These are phyloP conservation scores for Cadophora luteo-olivacea DNA, from an alignment of 2,329 filamentous ascomycete genomes.

Conservation along the genomic window DNA sequence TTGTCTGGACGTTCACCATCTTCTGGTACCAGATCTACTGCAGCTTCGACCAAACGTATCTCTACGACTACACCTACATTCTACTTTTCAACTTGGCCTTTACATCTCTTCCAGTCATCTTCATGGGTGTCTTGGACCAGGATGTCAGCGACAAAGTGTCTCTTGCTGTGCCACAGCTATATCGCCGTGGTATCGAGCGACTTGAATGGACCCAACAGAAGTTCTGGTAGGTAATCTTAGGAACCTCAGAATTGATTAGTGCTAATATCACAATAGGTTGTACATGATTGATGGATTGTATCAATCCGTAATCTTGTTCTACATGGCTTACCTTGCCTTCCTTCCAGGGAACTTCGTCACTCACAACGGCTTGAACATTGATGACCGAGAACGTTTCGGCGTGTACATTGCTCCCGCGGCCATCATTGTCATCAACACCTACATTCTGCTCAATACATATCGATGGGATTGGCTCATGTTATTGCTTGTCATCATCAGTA, in stretches of 20 bases:
- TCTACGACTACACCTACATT: constrained; percentile 98
- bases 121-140: constrained; percentile 97
- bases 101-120: constrained; percentile 90
- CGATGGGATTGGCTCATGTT: constrained; percentile 98
- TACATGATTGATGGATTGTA: constrained; percentile 97
- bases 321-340: constrained; percentile 87
- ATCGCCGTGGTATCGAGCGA: constrained; percentile 92
- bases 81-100: constrained; percentile 96
- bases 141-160: constrained; percentile 95
- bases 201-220: constrained; percentile 95
- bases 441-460: constrained; percentile 95
- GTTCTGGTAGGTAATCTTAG: constrained; percentile 78
- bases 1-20: constrained; percentile 94
- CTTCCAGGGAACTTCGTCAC: constrained; percentile 71
- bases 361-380: constrained; percentile 74
- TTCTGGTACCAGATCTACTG: constrained; percentile 98
- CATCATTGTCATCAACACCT: constrained; percentile 88
- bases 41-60: constrained; percentile 95
- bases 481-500: constrained; percentile 81
- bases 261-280: constrained; percentile 60
- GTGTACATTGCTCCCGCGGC: constrained; percentile 85
- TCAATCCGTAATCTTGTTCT: constrained; percentile 93
- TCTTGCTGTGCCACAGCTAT: constrained; percentile 91
- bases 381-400: constrained; percentile 84
- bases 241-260: neutral